Percentiles rank a stretch among this genome's conserved stretches.
These are phyloP conservation scores for Striga asiatica DNA, from an alignment of 257 asterid species.

Conservation along the genomic window DNA sequence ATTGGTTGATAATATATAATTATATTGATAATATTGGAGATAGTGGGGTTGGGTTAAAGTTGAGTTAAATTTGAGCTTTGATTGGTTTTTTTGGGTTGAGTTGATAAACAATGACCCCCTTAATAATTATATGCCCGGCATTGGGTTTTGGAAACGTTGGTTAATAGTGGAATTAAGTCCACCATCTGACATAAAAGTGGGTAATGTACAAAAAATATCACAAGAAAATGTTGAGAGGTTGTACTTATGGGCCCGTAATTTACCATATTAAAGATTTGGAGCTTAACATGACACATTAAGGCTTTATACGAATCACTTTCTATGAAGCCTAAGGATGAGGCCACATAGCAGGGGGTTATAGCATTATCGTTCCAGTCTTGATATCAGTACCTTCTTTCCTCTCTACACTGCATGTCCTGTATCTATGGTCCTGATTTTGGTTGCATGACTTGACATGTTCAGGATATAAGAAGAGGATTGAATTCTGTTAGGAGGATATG, in stretches of 20 bases:
- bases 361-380: constrained; percentile 9
- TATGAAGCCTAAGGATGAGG: not conserved
- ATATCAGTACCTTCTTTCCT: not conserved
- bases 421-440: not conserved
- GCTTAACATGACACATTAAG: not conserved
- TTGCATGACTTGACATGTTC: constrained; percentile 17
- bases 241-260: constrained; percentile 2
- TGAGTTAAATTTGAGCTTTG: too few relatives aligned
- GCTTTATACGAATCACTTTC: not conserved
- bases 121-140: too few relatives aligned
- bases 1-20: too few relatives aligned
- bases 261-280: not conserved
- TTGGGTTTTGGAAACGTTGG: constrained; percentile 3
- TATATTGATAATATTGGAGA: too few relatives aligned
- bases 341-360: not conserved
- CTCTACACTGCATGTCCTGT: not conserved
- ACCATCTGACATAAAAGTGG: not conserved
- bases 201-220: constrained; percentile 2
- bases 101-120: too few relatives aligned
- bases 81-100: too few relatives aligned
- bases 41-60: too few relatives aligned
- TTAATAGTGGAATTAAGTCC: not conserved
- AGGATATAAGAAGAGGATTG: constrained; percentile 98
- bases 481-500: constrained; percentile 75
- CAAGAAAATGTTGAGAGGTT: not conserved